phyloP scores from a whole-genome alignment of 1,284 basidiomycete species.

The Papiliotrema nemorosa region DNA sequence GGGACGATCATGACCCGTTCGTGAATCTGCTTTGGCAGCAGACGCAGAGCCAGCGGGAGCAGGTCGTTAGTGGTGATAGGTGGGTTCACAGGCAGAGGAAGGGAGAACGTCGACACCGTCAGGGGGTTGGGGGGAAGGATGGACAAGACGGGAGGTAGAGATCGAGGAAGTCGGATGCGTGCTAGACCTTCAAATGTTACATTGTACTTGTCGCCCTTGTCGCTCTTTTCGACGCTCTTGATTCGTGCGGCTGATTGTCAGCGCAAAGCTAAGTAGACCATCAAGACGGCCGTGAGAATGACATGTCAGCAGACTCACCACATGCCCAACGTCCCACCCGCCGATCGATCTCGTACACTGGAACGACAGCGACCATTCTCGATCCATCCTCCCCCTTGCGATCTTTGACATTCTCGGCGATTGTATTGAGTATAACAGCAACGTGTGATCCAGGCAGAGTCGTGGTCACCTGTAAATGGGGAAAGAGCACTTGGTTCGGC shows the following conservation, averaged over 20 bases:
- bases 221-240: conserved; percentile 28
- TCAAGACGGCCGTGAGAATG: too few species aligned
- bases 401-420: conserved; percentile 25
- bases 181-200: conserved; percentile 40
- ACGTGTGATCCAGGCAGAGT: conserved; percentile 28
- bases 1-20: conserved; percentile 29
- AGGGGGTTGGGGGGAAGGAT: conserved; percentile 38
- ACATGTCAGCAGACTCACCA: conserved; percentile 21
- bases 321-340: conserved; percentile 43
- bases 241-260: conserved; percentile 33
- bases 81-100: conserved; percentile 27
- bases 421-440: conserved; percentile 28
- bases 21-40: conserved; percentile 38
- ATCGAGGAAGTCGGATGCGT: conserved; percentile 37
- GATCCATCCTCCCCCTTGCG: conserved; percentile 14
- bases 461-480: conserved; percentile 29
- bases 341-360: conserved; percentile 39
- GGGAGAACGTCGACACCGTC: conserved; percentile 29
- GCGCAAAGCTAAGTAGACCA: not conserved
- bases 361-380: conserved; percentile 33
- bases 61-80: conserved; percentile 18
- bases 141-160: conserved; percentile 40
- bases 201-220: conserved; percentile 18
- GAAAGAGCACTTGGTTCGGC: conserved; percentile 39
- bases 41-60: conserved; percentile 24